phyloP scores from a whole-genome alignment of 1,284 basidiomycete genomes.

The Sphagnurus paluster region DNA sequence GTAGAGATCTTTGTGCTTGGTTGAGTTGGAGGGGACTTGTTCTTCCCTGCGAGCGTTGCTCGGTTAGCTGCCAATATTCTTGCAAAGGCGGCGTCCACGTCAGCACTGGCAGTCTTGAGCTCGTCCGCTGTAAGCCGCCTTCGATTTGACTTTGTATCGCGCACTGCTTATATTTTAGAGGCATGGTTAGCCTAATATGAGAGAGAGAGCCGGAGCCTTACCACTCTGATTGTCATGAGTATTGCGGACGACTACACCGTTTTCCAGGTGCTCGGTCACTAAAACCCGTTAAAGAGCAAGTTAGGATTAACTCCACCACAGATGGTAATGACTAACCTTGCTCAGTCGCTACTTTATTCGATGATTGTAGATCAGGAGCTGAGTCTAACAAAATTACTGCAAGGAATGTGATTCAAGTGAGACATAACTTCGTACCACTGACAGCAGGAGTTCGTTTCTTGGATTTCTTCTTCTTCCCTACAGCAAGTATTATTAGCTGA shows the following conservation, averaged over 20 bases:
- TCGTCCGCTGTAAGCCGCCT: constrained; percentile 11
- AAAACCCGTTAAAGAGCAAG: no score
- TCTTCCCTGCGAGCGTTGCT: constrained; percentile 4
- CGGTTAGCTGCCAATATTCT: constrained; percentile 18
- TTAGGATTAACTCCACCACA: no score
- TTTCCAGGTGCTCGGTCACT: background rate
- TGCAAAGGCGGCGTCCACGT: constrained; percentile 13
- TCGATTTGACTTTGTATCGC: constrained; percentile 3
- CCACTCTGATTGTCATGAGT: background rate
- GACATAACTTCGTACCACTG: constrained; percentile 4
- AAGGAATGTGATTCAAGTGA: background rate
- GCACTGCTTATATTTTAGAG: constrained; percentile 4
- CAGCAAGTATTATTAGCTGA: background rate
- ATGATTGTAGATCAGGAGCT: no score
- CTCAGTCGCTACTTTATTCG: background rate
- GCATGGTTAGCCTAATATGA: background rate
- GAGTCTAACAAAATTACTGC: no score
- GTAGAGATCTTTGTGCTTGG: background rate
- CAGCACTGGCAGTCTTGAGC: constrained; percentile 14
- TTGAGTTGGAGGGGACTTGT: background rate
- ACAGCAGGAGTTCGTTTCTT: constrained; percentile 1
- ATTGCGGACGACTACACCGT: background rate
- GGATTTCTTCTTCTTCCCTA: constrained; percentile 11
- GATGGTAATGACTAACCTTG: constrained; percentile 1
- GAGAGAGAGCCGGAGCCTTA: background rate